Evolutionary conservation across 2,329 filamentous ascomycete species (phyloP).

Genomic region (Hymenoscyphus occultus): DNA sequence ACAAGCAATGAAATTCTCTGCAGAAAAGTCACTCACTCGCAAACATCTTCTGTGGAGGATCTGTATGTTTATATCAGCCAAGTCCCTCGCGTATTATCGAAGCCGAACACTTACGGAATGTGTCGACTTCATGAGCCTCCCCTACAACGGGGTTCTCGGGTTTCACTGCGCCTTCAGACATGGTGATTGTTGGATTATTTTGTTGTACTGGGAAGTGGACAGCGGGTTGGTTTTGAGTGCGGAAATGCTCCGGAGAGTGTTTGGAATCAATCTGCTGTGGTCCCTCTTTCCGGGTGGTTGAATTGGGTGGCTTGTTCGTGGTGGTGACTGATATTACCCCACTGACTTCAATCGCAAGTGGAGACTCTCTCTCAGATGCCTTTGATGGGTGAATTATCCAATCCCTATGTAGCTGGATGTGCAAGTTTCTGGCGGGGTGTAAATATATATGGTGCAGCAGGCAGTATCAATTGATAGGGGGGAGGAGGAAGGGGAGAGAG

Average conservation of each 20-base stretch:
- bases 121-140: constrained; percentile 75
- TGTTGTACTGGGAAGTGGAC: neutral
- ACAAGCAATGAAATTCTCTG: neutral
- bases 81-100: neutral
- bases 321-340: neutral
- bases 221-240: neutral
- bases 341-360: neutral
- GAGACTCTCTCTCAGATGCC: neutral
- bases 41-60: constrained; percentile 65
- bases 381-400: too few relatives aligned
- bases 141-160: constrained; percentile 59
- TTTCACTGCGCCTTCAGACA: constrained; percentile 43
- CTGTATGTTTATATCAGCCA: constrained; percentile 39
- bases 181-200: constrained; percentile 29
- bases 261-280: neutral
- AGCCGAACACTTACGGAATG: constrained; percentile 55
- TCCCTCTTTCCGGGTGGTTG: neutral
- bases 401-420: too few relatives aligned
- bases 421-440: too few relatives aligned
- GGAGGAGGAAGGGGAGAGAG: neutral
- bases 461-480: neutral
- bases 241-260: neutral
- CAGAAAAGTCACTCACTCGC: constrained; percentile 51
- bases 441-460: neutral
- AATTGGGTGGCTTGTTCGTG: neutral